Evolutionary conservation across 2,329 filamentous ascomycete genomes (phyloP).

Genomic region (Ceratocystis albifundus): DNA sequence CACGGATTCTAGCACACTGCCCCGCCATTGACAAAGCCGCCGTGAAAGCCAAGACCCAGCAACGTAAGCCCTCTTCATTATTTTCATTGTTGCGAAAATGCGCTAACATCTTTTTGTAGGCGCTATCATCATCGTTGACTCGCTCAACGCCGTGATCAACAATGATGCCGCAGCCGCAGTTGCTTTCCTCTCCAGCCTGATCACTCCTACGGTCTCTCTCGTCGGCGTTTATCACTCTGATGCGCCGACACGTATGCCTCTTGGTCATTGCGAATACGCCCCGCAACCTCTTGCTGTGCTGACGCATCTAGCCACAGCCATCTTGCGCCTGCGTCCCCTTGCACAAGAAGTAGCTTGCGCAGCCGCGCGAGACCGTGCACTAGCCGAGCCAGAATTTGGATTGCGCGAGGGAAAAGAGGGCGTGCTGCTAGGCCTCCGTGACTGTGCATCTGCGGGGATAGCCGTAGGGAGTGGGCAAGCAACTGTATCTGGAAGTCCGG

Average conservation of each 20-base stretch:
- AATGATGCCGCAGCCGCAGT: conserved; percentile 46
- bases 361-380: conserved; percentile 62
- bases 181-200: conserved; percentile 56
- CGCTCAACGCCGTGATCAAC: conserved; percentile 55
- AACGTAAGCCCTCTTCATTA: conserved; percentile 32
- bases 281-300: conserved; percentile 62
- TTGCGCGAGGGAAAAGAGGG: conserved; percentile 68
- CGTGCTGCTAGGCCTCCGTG: conserved; percentile 47
- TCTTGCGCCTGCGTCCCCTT: conserved; percentile 63
- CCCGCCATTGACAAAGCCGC: conserved; percentile 32
- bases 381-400: conserved; percentile 67
- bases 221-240: conserved; percentile 76
- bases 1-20: conserved; percentile 48
- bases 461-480: conserved; percentile 27
- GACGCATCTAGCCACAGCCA: conserved; percentile 75
- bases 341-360: conserved; percentile 63
- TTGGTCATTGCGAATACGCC: conserved; percentile 41
- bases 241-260: conserved; percentile 47
- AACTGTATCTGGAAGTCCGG: too few species aligned
- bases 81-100: neutral
- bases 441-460: conserved; percentile 30
- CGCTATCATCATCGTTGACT: conserved; percentile 67
- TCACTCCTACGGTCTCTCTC: conserved; percentile 57
- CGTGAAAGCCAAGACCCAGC: conserved; percentile 30
- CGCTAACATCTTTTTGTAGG: conserved; percentile 36